Percentiles rank a stretch among this genome's conserved stretches.
These are phyloP conservation scores for Talaromyces islandicus DNA, from an alignment of 2,329 filamentous ascomycete species.

Conservation along the genomic window DNA sequence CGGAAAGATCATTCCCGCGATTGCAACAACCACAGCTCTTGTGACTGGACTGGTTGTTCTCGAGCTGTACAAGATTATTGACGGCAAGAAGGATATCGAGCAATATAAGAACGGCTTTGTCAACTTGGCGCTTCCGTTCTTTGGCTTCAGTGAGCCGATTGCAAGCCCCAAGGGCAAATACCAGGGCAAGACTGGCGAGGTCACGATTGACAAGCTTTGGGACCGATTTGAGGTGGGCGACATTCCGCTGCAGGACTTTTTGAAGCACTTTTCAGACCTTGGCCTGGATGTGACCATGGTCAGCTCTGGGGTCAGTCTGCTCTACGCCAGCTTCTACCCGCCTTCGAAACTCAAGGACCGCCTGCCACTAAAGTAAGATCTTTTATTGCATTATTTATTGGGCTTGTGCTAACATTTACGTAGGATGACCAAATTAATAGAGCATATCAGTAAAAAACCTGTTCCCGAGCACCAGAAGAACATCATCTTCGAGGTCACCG, in stretches of 20 bases:
- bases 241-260: conserved; percentile 75
- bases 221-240: conserved; percentile 90
- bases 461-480: conserved; percentile 90
- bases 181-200: conserved; percentile 66
- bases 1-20: conserved; percentile 98
- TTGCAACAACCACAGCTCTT: conserved; percentile 92
- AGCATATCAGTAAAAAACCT: conserved; percentile 83
- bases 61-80: conserved; percentile 93
- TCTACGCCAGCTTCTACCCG: conserved; percentile 92
- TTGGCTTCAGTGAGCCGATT: conserved; percentile 96
- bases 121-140: conserved; percentile 93
- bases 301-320: conserved; percentile 89
- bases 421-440: conserved; percentile 82
- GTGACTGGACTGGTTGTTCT: conserved; percentile 90
- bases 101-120: conserved; percentile 99
- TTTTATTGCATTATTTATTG: not conserved
- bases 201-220: conserved; percentile 93
- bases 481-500: conserved; percentile 92
- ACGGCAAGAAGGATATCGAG: conserved; percentile 93
- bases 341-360: conserved; percentile 78
- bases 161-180: conserved; percentile 90
- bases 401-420: conserved; percentile 19
- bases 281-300: conserved; percentile 86
- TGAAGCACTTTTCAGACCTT: conserved; percentile 73
- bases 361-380: conserved; percentile 60